Evolutionary conservation across 164 flowering plant genomes (phyloP).

Genomic region (Platanus orientalis): DNA sequence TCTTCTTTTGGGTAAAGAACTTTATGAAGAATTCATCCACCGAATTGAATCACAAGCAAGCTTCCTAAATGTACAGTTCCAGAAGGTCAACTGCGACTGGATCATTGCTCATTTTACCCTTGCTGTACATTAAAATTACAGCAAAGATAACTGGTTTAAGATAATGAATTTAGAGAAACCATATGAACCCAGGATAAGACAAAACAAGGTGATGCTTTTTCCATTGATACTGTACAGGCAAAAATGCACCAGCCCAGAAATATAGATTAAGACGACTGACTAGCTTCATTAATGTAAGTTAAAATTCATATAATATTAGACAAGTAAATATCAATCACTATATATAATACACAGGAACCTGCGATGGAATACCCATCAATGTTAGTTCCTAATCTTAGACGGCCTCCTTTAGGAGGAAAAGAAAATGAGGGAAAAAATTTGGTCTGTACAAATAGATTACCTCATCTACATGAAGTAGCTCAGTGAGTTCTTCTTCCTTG

Average conservation of each 20-base stretch:
- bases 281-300: slow-evolving; percentile 9
- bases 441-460: slow-evolving; percentile 30
- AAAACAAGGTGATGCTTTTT: not conserved
- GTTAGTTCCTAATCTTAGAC: not conserved
- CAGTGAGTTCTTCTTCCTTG: slow-evolving; percentile 62
- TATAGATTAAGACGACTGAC: not conserved
- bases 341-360: slow-evolving; percentile 19
- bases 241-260: not conserved
- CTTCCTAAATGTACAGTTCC: no score
- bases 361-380: slow-evolving; percentile 20
- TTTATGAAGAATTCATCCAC: no score
- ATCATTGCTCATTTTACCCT: no score
- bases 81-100: no score
- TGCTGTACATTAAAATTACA: no score
- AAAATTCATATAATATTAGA: slow-evolving; percentile 1
- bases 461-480: slow-evolving; percentile 76
- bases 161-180: no score
- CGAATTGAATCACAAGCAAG: no score
- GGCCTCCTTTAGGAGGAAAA: not conserved
- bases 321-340: not conserved
- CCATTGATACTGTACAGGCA: not conserved
- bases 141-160: no score
- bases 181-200: no score
- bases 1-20: no score
- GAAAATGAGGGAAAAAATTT: slow-evolving; percentile 5